Evolutionary conservation across 108 stramenopile species (phyloP).

Genomic region (Cylindrotheca closterium): DNA sequence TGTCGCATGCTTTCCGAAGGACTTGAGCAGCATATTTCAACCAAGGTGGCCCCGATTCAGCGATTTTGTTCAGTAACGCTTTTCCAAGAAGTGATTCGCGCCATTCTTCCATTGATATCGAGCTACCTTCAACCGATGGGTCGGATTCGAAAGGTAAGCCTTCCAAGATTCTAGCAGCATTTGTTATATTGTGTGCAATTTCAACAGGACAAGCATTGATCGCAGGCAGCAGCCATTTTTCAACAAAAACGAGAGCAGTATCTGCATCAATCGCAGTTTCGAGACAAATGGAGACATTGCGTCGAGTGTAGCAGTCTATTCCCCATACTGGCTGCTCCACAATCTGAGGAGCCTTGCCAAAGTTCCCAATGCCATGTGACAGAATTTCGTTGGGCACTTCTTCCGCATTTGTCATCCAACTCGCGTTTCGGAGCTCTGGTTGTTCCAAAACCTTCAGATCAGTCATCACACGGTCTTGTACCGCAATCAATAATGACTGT

Average conservation of each 20-base stretch:
- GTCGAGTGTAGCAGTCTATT: slow-evolving; percentile 84
- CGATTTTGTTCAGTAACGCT: slow-evolving; percentile 67
- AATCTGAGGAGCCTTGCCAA: slow-evolving; percentile 47
- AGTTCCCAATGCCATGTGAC: neutral
- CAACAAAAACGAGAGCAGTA: slow-evolving; percentile 65
- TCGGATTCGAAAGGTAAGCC: slow-evolving; percentile 41
- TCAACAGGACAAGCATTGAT: slow-evolving; percentile 85
- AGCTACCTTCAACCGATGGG: slow-evolving; percentile 15
- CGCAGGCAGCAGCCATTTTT: slow-evolving; percentile 85
- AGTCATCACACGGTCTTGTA: slow-evolving; percentile 85
- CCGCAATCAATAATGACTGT: slow-evolving; percentile 66
- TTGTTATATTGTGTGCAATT: slow-evolving; percentile 71
- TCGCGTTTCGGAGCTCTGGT: slow-evolving; percentile 73
- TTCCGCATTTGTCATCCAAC: slow-evolving; percentile 49
- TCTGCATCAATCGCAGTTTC: slow-evolving; percentile 62
- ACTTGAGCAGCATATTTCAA: slow-evolving; percentile 54
- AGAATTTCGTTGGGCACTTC: slow-evolving; percentile 12
- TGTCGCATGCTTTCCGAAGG: slow-evolving; percentile 56
- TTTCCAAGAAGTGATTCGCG: slow-evolving; percentile 56
- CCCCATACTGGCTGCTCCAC: slow-evolving; percentile 90
- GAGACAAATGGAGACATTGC: slow-evolving; percentile 68
- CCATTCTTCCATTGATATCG: slow-evolving; percentile 26
- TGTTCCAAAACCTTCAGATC: slow-evolving; percentile 71
- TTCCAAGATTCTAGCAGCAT: slow-evolving; percentile 66
- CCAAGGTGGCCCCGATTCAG: slow-evolving; percentile 60